A percentile compares a stretch with the other conserved stretches of the same genome.
Conservation (phyloP, 208 protist species). For the Wallacemonas rigidus region DNA sequence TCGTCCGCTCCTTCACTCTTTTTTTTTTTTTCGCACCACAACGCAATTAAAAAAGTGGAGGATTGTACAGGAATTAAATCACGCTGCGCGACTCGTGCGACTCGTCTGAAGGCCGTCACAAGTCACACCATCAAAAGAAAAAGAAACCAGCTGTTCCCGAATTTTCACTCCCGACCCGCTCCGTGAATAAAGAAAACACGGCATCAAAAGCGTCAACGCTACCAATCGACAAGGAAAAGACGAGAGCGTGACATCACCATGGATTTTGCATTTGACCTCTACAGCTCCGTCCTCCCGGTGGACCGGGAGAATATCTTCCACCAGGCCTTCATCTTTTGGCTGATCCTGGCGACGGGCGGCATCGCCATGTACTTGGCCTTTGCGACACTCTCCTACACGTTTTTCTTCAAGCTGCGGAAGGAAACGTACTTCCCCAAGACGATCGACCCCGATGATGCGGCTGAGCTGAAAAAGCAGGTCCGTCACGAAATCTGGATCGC, state of each 20-base stretch:
- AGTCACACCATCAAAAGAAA: neutral
- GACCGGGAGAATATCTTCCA: constrained; percentile 50
- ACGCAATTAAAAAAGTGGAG: neutral
- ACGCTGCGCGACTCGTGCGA: neutral
- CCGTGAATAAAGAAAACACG: neutral
- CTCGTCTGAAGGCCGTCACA: neutral
- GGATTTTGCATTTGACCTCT: constrained; percentile 70
- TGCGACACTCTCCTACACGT: constrained; percentile 54
- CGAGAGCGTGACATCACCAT: constrained; percentile 18
- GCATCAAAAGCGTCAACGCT: neutral
- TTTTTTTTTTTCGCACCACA: too few relatives aligned
- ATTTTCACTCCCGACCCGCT: too few relatives aligned
- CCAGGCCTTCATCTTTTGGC: constrained; percentile 73
- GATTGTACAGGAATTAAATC: neutral
- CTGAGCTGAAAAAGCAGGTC: constrained; percentile 53
- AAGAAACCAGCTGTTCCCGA: neutral
- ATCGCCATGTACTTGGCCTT: constrained; percentile 61
- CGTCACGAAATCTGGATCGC: constrained; percentile 79
- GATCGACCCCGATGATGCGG: constrained; percentile 48
- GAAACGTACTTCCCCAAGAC: constrained; percentile 77
- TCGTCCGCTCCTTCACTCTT: too few relatives aligned
- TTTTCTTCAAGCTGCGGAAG: constrained; percentile 54
- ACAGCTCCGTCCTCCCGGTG: constrained; percentile 58
- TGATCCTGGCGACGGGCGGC: constrained; percentile 69
- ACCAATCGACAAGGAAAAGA: too few relatives aligned